These are phyloP conservation scores for Lentinula raphanica DNA, from an alignment of 768 basidiomycete genomes.

Conservation along the genomic window DNA sequence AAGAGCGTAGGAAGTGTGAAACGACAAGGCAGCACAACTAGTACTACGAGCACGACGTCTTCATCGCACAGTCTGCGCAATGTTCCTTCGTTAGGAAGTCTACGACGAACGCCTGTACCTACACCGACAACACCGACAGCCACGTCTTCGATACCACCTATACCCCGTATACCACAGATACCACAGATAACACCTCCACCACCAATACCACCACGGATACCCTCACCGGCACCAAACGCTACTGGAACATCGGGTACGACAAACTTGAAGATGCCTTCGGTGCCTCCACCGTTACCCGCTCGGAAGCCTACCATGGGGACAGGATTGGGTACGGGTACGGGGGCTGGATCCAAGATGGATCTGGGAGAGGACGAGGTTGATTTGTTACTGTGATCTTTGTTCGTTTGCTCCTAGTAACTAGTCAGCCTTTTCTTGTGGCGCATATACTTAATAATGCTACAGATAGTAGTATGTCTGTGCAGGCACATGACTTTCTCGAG, in stretches of 20 bases:
- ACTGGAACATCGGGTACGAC: neutral
- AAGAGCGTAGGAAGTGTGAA: neutral
- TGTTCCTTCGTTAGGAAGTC: neutral
- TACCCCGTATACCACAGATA: neutral
- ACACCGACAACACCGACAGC: no score
- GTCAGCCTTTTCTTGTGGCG: no score
- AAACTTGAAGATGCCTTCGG: neutral
- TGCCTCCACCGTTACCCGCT: neutral
- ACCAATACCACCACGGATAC: neutral
- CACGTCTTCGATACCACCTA: neutral
- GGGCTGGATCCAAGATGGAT: neutral
- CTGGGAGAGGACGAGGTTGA: neutral
- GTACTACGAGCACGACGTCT: neutral
- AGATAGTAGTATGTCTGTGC: no score
- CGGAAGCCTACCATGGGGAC: constrained; percentile 1
- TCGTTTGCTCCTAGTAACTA: no score
- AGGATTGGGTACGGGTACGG: neutral
- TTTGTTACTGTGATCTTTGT: neutral
- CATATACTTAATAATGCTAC: no score
- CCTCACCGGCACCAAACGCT: neutral
- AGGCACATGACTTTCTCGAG: no score
- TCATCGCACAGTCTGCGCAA: neutral
- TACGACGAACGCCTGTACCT: neutral
- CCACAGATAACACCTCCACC: neutral
- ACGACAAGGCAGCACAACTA: neutral